A percentile compares a stretch with the other conserved stretches of the same genome.
These are phyloP conservation scores for Stellera chamaejasme DNA, from an alignment of 345 rosid genomes.

Conservation along the genomic window DNA sequence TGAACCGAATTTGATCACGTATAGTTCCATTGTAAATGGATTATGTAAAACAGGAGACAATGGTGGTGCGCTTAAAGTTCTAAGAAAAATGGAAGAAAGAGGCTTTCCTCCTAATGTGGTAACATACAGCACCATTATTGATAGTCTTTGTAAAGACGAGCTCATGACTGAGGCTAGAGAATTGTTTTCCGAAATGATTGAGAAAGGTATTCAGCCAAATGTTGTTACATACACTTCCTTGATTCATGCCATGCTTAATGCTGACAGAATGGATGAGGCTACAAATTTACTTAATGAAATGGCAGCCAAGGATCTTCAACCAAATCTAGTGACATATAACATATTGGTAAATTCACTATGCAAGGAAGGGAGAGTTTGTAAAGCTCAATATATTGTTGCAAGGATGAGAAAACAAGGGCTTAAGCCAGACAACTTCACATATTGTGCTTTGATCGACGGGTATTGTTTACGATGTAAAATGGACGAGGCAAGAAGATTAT, in stretches of 20 bases:
- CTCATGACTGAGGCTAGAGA: too few species aligned
- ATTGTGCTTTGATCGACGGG: neutral
- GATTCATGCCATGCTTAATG: constrained; percentile 1
- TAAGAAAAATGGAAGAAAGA: constrained; percentile 2
- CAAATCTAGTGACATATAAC: constrained; percentile 7
- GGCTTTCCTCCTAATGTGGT: constrained; percentile 1
- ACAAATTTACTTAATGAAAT: constrained; percentile 5
- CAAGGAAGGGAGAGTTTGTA: neutral
- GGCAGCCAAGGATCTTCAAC: constrained; percentile 4
- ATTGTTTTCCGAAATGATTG: too few species aligned
- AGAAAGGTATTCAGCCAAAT: too few species aligned
- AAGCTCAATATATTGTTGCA: constrained; percentile 3
- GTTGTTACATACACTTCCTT: too few species aligned
- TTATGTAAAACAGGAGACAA: constrained; percentile 7
- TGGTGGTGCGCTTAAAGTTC: constrained; percentile 2
- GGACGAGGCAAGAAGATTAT: neutral
- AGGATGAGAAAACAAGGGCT: neutral
- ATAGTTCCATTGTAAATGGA: constrained; percentile 5
- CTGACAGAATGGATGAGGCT: constrained; percentile 6
- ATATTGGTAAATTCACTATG: constrained; percentile 13
- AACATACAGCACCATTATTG: neutral
- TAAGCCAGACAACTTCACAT: constrained; percentile 3
- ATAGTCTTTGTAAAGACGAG: too few species aligned
- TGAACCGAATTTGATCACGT: constrained; percentile 7
- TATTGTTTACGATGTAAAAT: too few species aligned